These are phyloP conservation scores for Cicer yamashitae DNA, from an alignment of 306 rosid species.

Conservation along the genomic window DNA sequence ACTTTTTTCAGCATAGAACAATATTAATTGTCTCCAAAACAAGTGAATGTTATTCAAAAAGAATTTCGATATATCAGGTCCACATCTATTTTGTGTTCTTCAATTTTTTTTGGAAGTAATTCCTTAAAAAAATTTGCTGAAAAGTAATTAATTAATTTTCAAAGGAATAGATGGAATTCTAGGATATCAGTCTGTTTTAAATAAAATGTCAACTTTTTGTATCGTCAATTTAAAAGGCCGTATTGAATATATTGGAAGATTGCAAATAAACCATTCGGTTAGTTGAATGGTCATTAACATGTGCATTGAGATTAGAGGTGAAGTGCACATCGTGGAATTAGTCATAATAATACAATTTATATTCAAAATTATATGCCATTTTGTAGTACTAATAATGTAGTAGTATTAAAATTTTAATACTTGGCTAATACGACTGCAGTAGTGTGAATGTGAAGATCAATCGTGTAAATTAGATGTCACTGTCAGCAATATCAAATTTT, in stretches of 20 bases:
- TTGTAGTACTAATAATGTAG: no score
- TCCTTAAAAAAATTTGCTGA: no score
- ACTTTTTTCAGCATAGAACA: no score
- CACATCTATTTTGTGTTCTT: neutral
- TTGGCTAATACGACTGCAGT: conserved; percentile 1
- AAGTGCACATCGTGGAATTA: neutral
- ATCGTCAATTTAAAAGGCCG: neutral
- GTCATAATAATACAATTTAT: conserved; percentile 16
- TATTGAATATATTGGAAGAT: neutral
- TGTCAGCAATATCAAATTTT: conserved; percentile 4
- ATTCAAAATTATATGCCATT: conserved; percentile 18
- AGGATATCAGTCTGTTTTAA: neutral
- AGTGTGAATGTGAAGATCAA: neutral
- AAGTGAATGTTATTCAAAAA: neutral
- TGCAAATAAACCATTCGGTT: neutral
- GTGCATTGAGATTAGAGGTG: neutral
- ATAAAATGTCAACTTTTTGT: neutral
- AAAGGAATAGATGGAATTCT: no score
- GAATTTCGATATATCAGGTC: neutral
- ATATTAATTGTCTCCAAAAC: neutral
- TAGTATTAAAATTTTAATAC: no score
- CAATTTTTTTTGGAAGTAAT: no score
- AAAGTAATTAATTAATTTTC: no score
- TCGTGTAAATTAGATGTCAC: conserved; percentile 1
- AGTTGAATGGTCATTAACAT: conserved; percentile 28